These are phyloP conservation scores for Hapsidospora chrysogenum DNA, from an alignment of 495 filamentous ascomycete genomes.

Conservation along the genomic window DNA sequence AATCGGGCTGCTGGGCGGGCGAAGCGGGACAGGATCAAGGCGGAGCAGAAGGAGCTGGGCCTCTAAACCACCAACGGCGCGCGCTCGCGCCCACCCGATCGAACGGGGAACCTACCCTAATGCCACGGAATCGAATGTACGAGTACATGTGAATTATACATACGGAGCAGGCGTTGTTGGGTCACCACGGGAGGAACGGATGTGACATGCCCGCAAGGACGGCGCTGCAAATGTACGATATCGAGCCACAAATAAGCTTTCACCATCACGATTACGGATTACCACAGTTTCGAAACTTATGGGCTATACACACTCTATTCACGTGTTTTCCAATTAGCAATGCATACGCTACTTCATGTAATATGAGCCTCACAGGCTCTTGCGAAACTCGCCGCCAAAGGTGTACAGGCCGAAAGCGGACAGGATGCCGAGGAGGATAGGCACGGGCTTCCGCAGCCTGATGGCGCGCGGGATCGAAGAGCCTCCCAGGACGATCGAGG, in stretches of 20 bases:
- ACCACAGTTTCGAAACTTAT: background rate
- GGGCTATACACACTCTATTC: background rate
- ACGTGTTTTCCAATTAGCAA: background rate
- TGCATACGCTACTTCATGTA: background rate
- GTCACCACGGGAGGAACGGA: no score
- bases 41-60: slow-evolving; percentile 1
- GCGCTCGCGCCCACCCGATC: no score
- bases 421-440: slow-evolving; percentile 49
- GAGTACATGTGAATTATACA: no score
- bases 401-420: slow-evolving; percentile 40
- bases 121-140: no score
- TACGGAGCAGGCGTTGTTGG: no score
- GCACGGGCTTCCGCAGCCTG: slow-evolving; percentile 60
- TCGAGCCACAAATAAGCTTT: no score
- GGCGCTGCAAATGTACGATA: no score
- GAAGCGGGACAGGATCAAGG: slow-evolving; percentile 47
- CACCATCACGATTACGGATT: background rate
- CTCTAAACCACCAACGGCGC: no score
- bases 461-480: slow-evolving; percentile 73
- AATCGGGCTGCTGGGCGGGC: slow-evolving; percentile 59
- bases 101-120: no score
- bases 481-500: slow-evolving; percentile 66
- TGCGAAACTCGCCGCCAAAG: slow-evolving; percentile 39
- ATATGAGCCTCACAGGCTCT: slow-evolving; percentile 11
- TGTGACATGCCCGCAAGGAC: no score